Evolutionary conservation across 2,329 filamentous ascomycete genomes (phyloP).

Genomic region (Nannizziopsis barbatae): DNA sequence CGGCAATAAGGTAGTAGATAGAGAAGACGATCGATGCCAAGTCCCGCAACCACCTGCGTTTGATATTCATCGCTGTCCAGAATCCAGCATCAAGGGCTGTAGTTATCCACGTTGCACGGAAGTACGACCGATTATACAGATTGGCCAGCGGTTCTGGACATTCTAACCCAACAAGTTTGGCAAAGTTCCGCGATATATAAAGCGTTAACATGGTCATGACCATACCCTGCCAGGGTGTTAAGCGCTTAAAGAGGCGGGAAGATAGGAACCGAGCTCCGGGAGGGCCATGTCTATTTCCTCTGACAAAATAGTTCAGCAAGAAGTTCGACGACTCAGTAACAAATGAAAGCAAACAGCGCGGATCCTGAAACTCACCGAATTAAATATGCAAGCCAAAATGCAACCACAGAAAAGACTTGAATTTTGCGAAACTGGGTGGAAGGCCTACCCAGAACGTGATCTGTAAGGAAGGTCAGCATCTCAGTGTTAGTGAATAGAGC

Average conservation of each 20-base stretch:
- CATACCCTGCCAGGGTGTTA: conserved; percentile 84
- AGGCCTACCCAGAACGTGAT: conserved; percentile 84
- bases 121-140: conserved; percentile 85
- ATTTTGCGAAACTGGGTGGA: conserved; percentile 85
- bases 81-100: conserved; percentile 93
- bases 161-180: conserved; percentile 79
- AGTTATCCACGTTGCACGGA: conserved; percentile 90
- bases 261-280: conserved; percentile 62
- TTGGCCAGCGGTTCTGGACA: conserved; percentile 89
- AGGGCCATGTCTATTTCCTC: conserved; percentile 82
- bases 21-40: conserved; percentile 74
- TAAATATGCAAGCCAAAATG: conserved; percentile 83
- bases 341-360: no score
- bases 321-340: no score
- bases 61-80: conserved; percentile 95
- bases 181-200: conserved; percentile 86
- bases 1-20: conserved; percentile 80
- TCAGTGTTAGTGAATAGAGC: not conserved
- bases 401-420: conserved; percentile 80
- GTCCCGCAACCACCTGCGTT: conserved; percentile 67
- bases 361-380: conserved; percentile 47
- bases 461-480: conserved; percentile 32
- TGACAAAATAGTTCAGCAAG: conserved; percentile 26
- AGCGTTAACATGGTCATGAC: conserved; percentile 81
- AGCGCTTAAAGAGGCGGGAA: conserved; percentile 52